Base-by-base conservation (phyloP, 148 eudicot species). In the Mesembryanthemum crystallinum region DNA sequence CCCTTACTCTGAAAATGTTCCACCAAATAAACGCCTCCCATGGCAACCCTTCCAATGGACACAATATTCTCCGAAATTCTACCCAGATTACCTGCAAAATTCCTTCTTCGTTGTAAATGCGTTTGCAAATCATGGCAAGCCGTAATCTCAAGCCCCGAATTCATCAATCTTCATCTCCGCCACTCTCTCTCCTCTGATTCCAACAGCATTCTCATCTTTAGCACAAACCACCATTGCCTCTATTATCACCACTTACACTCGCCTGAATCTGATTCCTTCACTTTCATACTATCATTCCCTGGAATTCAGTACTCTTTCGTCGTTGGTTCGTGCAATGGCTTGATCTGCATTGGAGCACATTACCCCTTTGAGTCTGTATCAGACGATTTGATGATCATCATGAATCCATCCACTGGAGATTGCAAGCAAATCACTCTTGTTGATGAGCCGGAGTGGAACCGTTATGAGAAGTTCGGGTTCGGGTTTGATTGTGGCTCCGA, bases 71-170 rank as follows among this genome's bases (percentile, higher is more conserved):
- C 32, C 0, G 67, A 62, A 28, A 73, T 78, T 7, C 58, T 73
- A 25, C 81, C 81, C 54, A 42, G 58, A 65, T 67, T 78, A 37
- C 81, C 81, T 20, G 73, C 77, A n/a, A 78, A 78, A 59, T 73
- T 72, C 20, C 77, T 78, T 10, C 29, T 66, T 47, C 65, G 65
- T 37, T 78, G 67, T 72, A 78, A 78, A 27, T 78, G 81, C 24
- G 81, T 78, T 8, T 78, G 66, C 47, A 72, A 78, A 57, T 32
- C 45, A 66, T 78, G 76, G 72, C 32, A n/a, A 28, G 59, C 55
- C n/a, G 21, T 71, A n/a, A 78, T 78, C 7, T 73, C 77, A 28
- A 29, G 37, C 59, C 35, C 51, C 24, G 33, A 78, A 24, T 78
- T 78, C 73, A 67, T 73, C 45, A 2, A 45, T 21, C 25, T 4